Conservation (phyloP, 2,329 filamentous ascomycete genomes). For the Chaetomiaceae sp. region DNA sequence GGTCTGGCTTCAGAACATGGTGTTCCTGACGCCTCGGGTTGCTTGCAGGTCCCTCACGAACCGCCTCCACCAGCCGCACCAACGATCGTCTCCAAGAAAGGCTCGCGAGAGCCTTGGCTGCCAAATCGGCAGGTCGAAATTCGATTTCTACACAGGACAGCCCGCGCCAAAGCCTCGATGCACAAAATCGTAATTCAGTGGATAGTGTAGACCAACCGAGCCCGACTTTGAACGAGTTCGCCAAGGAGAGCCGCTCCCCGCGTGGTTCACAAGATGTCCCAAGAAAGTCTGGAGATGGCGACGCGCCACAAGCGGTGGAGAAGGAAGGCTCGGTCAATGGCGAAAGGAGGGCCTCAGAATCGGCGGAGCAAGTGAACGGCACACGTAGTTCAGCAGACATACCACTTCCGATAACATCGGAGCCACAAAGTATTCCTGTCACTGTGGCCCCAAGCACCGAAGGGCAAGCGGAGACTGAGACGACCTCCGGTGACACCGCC, state of each 20-base stretch:
- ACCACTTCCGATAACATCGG: background rate
- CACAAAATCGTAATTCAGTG: constrained; percentile 30
- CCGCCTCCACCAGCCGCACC: constrained; percentile 57
- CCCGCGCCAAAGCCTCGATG: constrained; percentile 41
- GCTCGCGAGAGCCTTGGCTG: constrained; percentile 80
- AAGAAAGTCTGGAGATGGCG: constrained; percentile 20
- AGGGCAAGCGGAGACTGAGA: background rate
- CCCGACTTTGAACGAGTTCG: constrained; percentile 18
- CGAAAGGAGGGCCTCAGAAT: background rate
- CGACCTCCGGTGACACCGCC: constrained; percentile 18
- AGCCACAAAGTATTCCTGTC: background rate
- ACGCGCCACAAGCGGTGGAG: background rate
- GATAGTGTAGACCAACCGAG: constrained; percentile 28
- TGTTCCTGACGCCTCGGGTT: constrained; percentile 22
- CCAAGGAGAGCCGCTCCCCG: constrained; percentile 21
- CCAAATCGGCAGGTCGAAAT: constrained; percentile 47
- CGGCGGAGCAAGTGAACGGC: constrained; percentile 7
- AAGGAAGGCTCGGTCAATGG: background rate
- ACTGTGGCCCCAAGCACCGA: background rate
- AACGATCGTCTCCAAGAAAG: constrained; percentile 87
- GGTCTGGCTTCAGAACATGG: constrained; percentile 10
- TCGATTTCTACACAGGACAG: constrained; percentile 37
- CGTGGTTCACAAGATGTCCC: constrained; percentile 27
- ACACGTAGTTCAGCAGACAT: constrained; percentile 6
- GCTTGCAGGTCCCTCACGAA: constrained; percentile 50